Conservation (phyloP, 345 rosid species). For the Salix caprea region DNA sequence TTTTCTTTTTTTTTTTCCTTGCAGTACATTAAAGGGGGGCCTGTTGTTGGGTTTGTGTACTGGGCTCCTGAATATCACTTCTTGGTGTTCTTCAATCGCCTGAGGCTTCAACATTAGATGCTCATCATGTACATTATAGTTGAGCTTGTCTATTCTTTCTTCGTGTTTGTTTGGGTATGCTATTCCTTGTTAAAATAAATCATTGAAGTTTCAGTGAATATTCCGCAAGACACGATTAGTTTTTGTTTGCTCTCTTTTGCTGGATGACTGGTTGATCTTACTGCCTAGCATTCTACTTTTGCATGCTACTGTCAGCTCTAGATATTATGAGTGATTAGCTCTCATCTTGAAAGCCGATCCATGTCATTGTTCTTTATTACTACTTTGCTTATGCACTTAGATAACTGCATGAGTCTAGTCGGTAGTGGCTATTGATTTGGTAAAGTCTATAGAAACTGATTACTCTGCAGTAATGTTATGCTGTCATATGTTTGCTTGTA, state of each 20-base stretch:
- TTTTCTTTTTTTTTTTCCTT: not conserved
- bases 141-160: conserved; percentile 18
- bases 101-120: conserved; percentile 62
- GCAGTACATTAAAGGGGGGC: conserved; percentile 91
- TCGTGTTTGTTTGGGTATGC: conserved; percentile 27
- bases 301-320: not conserved
- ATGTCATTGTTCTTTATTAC: not conserved
- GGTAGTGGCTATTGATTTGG: not conserved
- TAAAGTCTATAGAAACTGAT: not conserved
- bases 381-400: not conserved
- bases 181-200: not conserved
- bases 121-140: conserved; percentile 25
- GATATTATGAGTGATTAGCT: not conserved
- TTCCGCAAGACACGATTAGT: not conserved
- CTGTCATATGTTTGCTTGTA: not conserved
- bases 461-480: not conserved
- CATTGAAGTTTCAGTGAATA: no score
- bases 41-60: conserved; percentile 87
- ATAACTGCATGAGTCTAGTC: not conserved
- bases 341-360: not conserved
- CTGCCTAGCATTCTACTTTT: not conserved
- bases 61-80: conserved; percentile 98
- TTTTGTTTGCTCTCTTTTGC: not conserved
- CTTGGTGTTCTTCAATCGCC: conserved; percentile 85
- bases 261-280: not conserved